These are phyloP conservation scores for Penstemon newberryi DNA, from an alignment of 257 asterid species.

Conservation along the genomic window DNA sequence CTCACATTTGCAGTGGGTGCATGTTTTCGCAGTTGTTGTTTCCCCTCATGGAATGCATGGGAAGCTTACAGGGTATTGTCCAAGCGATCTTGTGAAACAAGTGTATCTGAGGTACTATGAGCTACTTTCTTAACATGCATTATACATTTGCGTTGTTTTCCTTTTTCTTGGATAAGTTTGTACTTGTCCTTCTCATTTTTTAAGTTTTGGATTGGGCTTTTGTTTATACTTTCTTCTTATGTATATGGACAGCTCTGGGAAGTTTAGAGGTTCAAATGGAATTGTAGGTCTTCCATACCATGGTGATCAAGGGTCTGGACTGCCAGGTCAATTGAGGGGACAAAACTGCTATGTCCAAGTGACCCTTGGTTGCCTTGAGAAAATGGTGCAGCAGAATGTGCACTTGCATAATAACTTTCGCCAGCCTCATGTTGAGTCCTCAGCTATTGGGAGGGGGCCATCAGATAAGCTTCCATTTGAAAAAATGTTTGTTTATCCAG, in stretches of 20 bases:
- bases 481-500: slow-evolving; percentile 73
- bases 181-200: not conserved
- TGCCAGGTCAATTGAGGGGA: slow-evolving; percentile 65
- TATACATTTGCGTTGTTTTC: slow-evolving; percentile 6
- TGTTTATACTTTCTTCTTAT: slow-evolving; percentile 14
- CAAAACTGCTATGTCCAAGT: slow-evolving; percentile 86
- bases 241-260: slow-evolving; percentile 70
- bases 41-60: slow-evolving; percentile 99
- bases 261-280: slow-evolving; percentile 72
- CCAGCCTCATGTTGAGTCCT: slow-evolving; percentile 54
- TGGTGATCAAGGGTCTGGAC: slow-evolving; percentile 65
- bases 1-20: slow-evolving; percentile 19
- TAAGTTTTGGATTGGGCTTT: not conserved
- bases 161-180: not conserved
- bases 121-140: slow-evolving; percentile 11
- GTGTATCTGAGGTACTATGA: slow-evolving; percentile 77
- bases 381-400: slow-evolving; percentile 38
- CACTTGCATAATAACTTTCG: slow-evolving; percentile 41
- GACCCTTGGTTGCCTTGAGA: slow-evolving; percentile 73
- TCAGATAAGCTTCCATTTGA: slow-evolving; percentile 52
- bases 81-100: slow-evolving; percentile 95
- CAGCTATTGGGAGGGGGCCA: slow-evolving; percentile 43
- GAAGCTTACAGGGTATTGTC: slow-evolving; percentile 87
- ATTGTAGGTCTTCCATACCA: slow-evolving; percentile 76
- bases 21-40: slow-evolving; percentile 66